A percentile compares a stretch with the other conserved stretches of the same genome.
phyloP scores from a whole-genome alignment of 2,329 filamentous ascomycete genomes.

The Colletotrichum theobromicola region DNA sequence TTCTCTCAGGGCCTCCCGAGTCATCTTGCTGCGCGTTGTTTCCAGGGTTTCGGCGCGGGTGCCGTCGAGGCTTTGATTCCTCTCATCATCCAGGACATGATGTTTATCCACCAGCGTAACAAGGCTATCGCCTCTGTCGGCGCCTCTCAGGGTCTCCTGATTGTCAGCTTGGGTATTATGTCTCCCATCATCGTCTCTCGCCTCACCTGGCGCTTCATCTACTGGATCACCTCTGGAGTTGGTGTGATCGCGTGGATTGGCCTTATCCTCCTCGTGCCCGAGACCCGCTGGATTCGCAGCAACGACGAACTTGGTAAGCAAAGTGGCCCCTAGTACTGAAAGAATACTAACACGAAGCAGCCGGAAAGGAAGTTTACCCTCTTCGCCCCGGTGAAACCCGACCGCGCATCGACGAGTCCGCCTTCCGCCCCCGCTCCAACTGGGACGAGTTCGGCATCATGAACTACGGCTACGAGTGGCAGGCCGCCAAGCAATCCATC shows the following conservation, averaged over 20 bases:
- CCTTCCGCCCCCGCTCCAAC: conserved; percentile 28
- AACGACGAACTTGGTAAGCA: conserved; percentile 31
- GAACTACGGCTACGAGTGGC: conserved; percentile 32
- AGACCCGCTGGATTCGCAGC: conserved; percentile 38
- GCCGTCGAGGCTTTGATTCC: conserved; percentile 40
- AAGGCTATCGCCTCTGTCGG: conserved; percentile 35
- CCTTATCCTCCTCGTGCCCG: conserved; percentile 38
- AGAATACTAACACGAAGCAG: not conserved
- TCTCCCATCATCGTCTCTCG: conserved; percentile 34
- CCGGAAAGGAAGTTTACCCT: conserved; percentile 23
- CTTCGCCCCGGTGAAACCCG: conserved; percentile 21
- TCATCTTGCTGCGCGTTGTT: conserved; percentile 36
- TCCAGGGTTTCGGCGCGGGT: conserved; percentile 40
- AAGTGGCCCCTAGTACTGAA: too few species aligned
- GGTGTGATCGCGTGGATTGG: conserved; percentile 37
- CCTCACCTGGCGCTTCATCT: conserved; percentile 39
- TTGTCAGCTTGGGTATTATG: conserved; percentile 32
- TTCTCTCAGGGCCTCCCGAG: conserved; percentile 31
- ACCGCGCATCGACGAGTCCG: conserved; percentile 17
- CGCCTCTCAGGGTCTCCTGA: conserved; percentile 32
- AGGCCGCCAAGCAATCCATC: conserved; percentile 26
- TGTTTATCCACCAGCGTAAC: conserved; percentile 43
- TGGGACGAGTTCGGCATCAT: conserved; percentile 38
- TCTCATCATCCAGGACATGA: conserved; percentile 42
- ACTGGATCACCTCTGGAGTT: conserved; percentile 35